Conservation (phyloP, 75 land plant genomes). For the Isoetes taiwanensis region DNA sequence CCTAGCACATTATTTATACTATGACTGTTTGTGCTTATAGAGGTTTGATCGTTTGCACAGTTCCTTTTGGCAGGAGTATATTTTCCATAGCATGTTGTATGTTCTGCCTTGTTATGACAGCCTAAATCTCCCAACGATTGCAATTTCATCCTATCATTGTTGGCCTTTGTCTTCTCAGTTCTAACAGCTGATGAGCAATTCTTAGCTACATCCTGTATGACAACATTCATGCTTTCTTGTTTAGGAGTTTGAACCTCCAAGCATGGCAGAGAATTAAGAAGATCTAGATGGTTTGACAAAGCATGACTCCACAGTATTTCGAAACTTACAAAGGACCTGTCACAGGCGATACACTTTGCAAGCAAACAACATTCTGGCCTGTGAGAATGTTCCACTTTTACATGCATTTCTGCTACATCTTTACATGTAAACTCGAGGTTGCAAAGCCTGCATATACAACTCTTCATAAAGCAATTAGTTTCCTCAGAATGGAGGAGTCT, state of each 20-base stretch:
- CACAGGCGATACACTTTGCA: slow-evolving; percentile 62
- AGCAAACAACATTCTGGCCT: too few species aligned
- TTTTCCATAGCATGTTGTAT: not conserved
- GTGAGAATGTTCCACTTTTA: too few species aligned
- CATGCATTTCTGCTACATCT: slow-evolving; percentile 52
- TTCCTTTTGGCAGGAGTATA: not conserved
- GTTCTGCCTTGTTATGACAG: slow-evolving; percentile 2
- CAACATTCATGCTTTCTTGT: too few species aligned
- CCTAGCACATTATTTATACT: not conserved
- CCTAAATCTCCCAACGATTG: not conserved
- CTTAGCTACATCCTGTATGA: too few species aligned
- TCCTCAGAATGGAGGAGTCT: too few species aligned
- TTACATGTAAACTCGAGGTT: slow-evolving; percentile 44
- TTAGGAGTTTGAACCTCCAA: too few species aligned
- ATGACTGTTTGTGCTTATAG: not conserved
- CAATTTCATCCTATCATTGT: too few species aligned
- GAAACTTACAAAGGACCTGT: slow-evolving; percentile 41
- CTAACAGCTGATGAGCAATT: too few species aligned
- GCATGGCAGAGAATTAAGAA: too few species aligned
- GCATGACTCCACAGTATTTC: slow-evolving; percentile 82
- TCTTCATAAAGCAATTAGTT: too few species aligned
- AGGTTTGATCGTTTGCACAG: not conserved
- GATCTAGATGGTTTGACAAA: slow-evolving; percentile 41
- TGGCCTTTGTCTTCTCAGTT: too few species aligned
- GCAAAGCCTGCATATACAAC: slow-evolving; percentile 59